Evolutionary conservation across 805 yeast species (phyloP).

Genomic region (Priceomyces medius): DNA sequence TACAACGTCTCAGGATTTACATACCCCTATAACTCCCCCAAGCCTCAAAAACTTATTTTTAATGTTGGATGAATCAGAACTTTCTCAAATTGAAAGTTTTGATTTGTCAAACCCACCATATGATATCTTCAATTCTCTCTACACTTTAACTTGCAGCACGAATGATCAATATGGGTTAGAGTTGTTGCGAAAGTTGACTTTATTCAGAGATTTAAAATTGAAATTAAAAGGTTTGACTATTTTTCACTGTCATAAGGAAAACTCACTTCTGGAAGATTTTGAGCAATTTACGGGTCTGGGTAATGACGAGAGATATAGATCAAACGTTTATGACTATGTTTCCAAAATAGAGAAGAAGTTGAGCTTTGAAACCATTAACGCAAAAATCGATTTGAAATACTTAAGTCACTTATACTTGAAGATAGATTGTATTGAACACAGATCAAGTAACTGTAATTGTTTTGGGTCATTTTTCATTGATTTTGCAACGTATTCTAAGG

Average conservation of each 20-base stretch:
- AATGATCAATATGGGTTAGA: slow-evolving; percentile 30
- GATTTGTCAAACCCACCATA: slow-evolving; percentile 21
- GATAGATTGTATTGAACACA: slow-evolving; percentile 30
- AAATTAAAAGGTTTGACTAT: slow-evolving; percentile 27
- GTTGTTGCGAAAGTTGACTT: slow-evolving; percentile 20
- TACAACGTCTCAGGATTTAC: slow-evolving; percentile 21
- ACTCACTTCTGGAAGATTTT: slow-evolving; percentile 11
- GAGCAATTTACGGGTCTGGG: slow-evolving; percentile 5
- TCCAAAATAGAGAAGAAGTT: slow-evolving; percentile 18
- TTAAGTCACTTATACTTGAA: slow-evolving; percentile 25
- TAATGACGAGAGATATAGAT: slow-evolving; percentile 3
- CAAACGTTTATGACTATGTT: slow-evolving; percentile 11
- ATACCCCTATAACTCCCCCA: slow-evolving; percentile 24
- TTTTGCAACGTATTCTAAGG: slow-evolving; percentile 19
- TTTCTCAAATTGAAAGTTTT: slow-evolving; percentile 16
- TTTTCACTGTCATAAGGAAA: slow-evolving; percentile 33
- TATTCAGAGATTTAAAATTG: slow-evolving; percentile 22
- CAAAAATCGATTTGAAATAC: slow-evolving; percentile 24
- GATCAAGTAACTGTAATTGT: slow-evolving; percentile 24
- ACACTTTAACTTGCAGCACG: slow-evolving; percentile 33
- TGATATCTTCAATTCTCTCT: slow-evolving; percentile 22
- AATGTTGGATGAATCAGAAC: slow-evolving; percentile 31
- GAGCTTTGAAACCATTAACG: slow-evolving; percentile 17
- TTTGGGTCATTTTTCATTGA: slow-evolving; percentile 27
- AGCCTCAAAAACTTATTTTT: slow-evolving; percentile 31